phyloP scores from a whole-genome alignment of 176 grass and related monocot species.

The Phragmites australis region DNA sequence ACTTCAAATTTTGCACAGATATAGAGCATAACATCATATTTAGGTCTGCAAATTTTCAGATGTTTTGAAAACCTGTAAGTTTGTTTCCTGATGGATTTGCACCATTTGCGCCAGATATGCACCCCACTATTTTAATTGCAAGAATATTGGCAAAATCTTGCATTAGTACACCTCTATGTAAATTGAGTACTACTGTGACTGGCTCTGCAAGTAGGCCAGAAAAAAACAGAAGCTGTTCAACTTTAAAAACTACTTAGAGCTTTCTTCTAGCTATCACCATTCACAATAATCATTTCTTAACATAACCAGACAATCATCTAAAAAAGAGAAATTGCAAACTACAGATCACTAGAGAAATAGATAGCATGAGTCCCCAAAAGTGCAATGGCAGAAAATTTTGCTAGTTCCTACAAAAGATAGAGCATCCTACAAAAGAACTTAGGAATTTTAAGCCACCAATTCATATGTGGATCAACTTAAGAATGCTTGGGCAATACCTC shows the following conservation, averaged over 20 bases:
- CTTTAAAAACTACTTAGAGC: neutral
- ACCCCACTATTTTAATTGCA: neutral
- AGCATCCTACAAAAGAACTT: conserved; percentile 25
- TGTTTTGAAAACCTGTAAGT: too few species aligned
- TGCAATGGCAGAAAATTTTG: neutral
- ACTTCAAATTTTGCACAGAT: too few species aligned
- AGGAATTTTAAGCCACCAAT: conserved; percentile 2
- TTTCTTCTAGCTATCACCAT: conserved; percentile 8
- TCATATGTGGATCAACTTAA: conserved; percentile 17
- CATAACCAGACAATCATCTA: neutral
- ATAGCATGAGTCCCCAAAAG: neutral
- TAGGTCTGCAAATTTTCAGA: too few species aligned
- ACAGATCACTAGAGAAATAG: conserved; percentile 1
- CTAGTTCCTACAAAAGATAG: conserved; percentile 11
- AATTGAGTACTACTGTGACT: neutral
- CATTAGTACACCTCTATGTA: neutral
- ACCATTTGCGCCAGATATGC: too few species aligned
- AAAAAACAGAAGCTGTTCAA: neutral
- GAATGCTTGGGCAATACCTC: conserved; percentile 54
- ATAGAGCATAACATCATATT: too few species aligned
- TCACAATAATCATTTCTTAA: neutral
- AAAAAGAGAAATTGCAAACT: neutral
- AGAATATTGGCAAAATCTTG: neutral
- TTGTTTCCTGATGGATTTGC: too few species aligned
- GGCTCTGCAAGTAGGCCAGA: too few species aligned